Base-by-base conservation (phyloP, 768 basidiomycete species). In the Lentinula guzmanii region DNA sequence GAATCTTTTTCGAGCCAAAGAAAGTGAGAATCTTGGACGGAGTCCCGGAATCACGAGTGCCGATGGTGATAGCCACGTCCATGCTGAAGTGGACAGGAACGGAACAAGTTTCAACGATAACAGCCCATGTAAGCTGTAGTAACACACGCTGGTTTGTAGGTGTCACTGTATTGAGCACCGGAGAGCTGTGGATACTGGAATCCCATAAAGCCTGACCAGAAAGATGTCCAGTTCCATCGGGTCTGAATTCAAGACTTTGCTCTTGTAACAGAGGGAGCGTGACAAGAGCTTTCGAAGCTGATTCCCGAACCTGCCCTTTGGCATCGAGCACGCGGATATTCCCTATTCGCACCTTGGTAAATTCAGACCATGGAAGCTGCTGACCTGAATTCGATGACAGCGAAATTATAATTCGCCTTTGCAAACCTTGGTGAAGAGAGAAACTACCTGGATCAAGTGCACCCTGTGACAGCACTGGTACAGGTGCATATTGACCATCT, bases 391-490 rank as follows among this genome's bases (percentile, higher is more conserved):
- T 89, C 56, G 92, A 96, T 15, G 86, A 86, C 35, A 98, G 77
- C 0, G 82, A 84, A 61, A 99, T 72, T 39, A 82, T 75, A 54
- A 99, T 74, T 11, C 91, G 85, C 21, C 97, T 82, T 70, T 99
- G 97, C 28, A 98, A 75, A 31, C 97, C 97, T 75, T 99, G 97
- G 67, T 92, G 95, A 18, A 98, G 79, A 62, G 84, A 85, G 74
- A 97, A 96, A 58, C 85, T 85, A 15, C 95, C 94, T 5, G 89
- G 85, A 71, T 96, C 95, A 57, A 93, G 79, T 61, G 76, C 75
- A 16, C 86, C 84, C 59, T 86, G 83, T 2, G 91, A 86, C 50
- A 93, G 73, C 9, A 98, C 93, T 8, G 91, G 89, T 0, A 94
- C 89, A 21, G 94, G 89, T 18, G 77, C 74, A 71, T 97, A 98